Evolutionary conservation across 192 early-diverging fungal species (phyloP), one percentile per base, ranked within the genome.

Genomic region (Coemansia sp.): DNA sequence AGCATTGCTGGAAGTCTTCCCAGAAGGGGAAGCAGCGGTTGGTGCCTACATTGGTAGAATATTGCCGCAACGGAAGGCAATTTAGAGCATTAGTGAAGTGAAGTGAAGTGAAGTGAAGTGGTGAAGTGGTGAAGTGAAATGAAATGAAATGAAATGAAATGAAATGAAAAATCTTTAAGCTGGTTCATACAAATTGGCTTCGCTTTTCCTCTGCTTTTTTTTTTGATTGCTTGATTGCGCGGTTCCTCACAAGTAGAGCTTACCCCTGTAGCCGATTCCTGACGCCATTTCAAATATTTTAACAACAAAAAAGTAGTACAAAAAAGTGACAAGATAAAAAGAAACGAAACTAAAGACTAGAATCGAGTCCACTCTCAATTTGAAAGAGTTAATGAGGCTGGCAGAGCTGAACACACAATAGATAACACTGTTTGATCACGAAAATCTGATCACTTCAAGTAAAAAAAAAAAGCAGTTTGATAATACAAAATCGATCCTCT

Each of bases 1-100:
- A 93, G 85, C 95, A 98, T 68, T 93, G 93, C 73, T 91, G 83
- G 81, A 95, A 96, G 77, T 97, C 95, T 82, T 97, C 95, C 93
- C 94, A 98, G 82, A 94, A 94, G 51, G 89, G 85, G 79, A 95
- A 96, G 87, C 96, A 98, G 67, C 96, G 90, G 67, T 93, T 87
- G 75, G 87, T 88, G 76, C 93, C 87, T 94, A 83, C 61, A 67
- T 2, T 20, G 26, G 3, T 20, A 34, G 21, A 64, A 18, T 40
- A 13, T 40, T 40, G 37, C 15, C 37, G 10, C 37, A 40, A 3
- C 37, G n/a, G n/a, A n/a, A 34, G 8, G 8, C 8, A 34, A 34
- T 34, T 34, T 3, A 34, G 34, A 3, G 34, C 8, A 34, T 34
- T 34, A 34, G 34, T 34, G 34, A 34, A 8, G 8, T 6, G 34